Conservation (phyloP, 2,329 filamentous ascomycete genomes). For the Salinomyces thailandicus region DNA sequence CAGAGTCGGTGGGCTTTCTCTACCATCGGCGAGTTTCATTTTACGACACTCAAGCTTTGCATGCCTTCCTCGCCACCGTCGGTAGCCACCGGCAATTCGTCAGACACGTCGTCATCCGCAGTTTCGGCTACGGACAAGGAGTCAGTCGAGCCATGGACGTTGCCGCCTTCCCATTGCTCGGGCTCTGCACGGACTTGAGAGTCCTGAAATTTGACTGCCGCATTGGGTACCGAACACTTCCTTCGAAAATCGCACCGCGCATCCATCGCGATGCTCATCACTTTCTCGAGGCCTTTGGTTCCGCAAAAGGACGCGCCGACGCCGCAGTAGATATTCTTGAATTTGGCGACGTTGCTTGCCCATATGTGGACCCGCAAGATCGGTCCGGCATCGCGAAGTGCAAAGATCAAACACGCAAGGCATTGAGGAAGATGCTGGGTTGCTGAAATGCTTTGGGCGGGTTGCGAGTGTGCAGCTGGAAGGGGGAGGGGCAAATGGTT, state of each 20-base stretch:
- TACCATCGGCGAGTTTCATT: constrained; percentile 19
- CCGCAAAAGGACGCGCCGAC: constrained; percentile 15
- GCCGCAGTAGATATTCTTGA: constrained; percentile 19
- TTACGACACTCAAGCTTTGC: constrained; percentile 15
- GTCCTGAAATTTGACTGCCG: constrained; percentile 16
- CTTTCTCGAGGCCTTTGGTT: constrained; percentile 19
- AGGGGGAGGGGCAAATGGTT: too few species aligned
- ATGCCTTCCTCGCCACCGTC: constrained; percentile 18
- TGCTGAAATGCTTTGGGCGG: too few species aligned
- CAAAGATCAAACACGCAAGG: too few species aligned
- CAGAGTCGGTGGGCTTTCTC: constrained; percentile 18
- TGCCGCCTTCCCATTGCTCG: constrained; percentile 16
- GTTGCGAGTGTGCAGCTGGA: too few species aligned
- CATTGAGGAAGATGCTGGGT: too few species aligned
- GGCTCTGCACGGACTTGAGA: constrained; percentile 18
- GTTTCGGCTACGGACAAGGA: constrained; percentile 12
- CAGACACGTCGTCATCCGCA: constrained; percentile 13
- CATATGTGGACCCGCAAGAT: too few species aligned
- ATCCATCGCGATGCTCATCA: constrained; percentile 17
- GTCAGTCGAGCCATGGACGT: constrained; percentile 14
- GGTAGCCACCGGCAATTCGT: constrained; percentile 18
- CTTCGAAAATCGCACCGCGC: constrained; percentile 10
- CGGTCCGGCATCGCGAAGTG: too few species aligned
- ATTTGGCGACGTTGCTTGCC: too few species aligned
- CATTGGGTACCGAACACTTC: constrained; percentile 4